phyloP scores from a whole-genome alignment of 2,329 filamentous ascomycete species.

The Daldinia sp. region DNA sequence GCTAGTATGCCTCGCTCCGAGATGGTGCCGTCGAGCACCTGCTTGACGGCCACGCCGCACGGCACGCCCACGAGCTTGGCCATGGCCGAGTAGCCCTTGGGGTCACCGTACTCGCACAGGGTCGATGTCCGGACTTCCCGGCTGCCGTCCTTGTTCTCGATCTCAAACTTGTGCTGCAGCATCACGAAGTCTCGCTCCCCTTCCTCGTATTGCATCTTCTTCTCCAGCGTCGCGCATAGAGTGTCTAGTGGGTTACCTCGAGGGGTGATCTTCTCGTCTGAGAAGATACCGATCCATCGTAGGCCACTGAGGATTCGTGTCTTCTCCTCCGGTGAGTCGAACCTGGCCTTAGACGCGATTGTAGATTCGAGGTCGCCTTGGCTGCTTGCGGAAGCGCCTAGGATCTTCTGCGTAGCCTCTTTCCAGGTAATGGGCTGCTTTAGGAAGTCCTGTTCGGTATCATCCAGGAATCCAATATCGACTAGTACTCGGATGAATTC shows the following conservation, averaged over 20 bases:
- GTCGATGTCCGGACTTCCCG: constrained; percentile 83
- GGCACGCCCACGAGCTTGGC: constrained; percentile 84
- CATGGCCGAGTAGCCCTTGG: constrained; percentile 84
- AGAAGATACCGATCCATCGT: constrained; percentile 78
- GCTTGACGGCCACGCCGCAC: constrained; percentile 75
- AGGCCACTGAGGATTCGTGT: constrained; percentile 77
- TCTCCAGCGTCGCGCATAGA: constrained; percentile 85
- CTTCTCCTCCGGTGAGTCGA: constrained; percentile 76
- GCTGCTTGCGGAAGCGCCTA: constrained; percentile 71
- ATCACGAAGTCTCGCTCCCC: constrained; percentile 88
- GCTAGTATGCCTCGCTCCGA: constrained; percentile 80
- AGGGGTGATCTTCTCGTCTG: constrained; percentile 75
- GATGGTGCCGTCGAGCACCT: constrained; percentile 81
- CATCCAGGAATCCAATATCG: constrained; percentile 87
- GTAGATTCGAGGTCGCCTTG: constrained; percentile 62
- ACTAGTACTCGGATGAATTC: constrained; percentile 90
- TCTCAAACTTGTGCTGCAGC: constrained; percentile 85
- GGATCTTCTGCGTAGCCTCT: constrained; percentile 81
- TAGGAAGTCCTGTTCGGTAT: constrained; percentile 74
- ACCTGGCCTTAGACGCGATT: constrained; percentile 80
- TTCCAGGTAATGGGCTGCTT: constrained; percentile 80
- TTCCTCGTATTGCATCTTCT: constrained; percentile 89
- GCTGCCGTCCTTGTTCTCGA: constrained; percentile 83
- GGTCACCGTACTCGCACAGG: constrained; percentile 83
- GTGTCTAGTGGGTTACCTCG: constrained; percentile 86